phyloP scores from a whole-genome alignment of 768 basidiomycete species.

The Leucosporidium creatinivorum region DNA sequence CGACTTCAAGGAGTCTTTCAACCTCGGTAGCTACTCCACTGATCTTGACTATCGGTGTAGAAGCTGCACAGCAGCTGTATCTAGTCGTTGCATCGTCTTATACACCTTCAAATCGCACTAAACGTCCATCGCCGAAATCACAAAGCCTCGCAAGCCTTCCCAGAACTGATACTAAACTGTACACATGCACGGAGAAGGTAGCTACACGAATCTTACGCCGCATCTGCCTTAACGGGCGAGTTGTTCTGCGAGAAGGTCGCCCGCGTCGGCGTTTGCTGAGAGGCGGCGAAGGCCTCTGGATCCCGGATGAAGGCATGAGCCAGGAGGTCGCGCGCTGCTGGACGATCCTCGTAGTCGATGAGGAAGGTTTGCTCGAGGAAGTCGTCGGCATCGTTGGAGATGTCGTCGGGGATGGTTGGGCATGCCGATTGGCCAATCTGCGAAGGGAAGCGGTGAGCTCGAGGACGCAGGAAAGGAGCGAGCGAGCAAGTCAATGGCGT shows the following conservation, averaged over 20 bases:
- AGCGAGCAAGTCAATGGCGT: conserved; percentile 1
- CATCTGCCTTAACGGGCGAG: background rate
- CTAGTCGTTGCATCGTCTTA: too few species aligned
- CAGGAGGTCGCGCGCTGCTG: conserved; percentile 42
- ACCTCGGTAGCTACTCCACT: background rate
- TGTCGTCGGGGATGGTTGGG: conserved; percentile 83
- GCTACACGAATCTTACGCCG: background rate
- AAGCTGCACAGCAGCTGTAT: too few species aligned
- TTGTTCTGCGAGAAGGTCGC: conserved; percentile 27
- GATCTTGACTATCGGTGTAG: too few species aligned
- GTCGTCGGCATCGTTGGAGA: conserved; percentile 76
- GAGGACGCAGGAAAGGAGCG: background rate
- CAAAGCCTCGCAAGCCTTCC: too few species aligned
- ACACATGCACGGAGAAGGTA: background rate
- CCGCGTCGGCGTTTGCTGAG: conserved; percentile 31
- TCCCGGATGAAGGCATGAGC: conserved; percentile 41
- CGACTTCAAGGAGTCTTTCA: background rate
- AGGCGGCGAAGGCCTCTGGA: background rate
- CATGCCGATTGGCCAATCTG: conserved; percentile 81
- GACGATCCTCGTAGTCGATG: conserved; percentile 44
- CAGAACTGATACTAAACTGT: too few species aligned
- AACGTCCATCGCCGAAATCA: too few species aligned
- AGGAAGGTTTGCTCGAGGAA: conserved; percentile 70
- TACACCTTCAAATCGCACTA: too few species aligned
- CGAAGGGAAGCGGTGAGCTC: background rate